Evolutionary conservation across 768 basidiomycete genomes (phyloP).

Genomic region (Mycena sanguinolenta): DNA sequence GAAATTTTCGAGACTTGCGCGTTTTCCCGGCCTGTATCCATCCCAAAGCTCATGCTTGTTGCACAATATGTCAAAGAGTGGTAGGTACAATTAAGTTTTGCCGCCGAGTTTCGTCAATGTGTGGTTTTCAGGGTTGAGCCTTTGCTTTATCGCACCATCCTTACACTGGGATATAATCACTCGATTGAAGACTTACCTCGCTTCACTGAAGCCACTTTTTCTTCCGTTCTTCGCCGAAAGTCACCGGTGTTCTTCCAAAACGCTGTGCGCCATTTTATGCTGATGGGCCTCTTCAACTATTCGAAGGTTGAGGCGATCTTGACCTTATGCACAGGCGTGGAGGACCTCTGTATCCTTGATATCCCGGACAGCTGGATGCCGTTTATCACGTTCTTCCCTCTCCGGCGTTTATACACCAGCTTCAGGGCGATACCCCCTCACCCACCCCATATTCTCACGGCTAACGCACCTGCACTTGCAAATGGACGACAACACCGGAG

Average conservation of each 20-base stretch:
- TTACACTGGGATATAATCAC: neutral
- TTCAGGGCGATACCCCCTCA: neutral
- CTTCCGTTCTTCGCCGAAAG: neutral
- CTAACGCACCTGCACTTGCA: neutral
- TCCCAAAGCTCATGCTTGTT: neutral
- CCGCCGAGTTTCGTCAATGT: neutral
- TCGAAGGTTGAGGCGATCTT: neutral
- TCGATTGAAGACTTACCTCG: neutral
- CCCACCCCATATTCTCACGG: neutral
- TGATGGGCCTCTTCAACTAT: neutral
- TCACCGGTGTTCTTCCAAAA: neutral
- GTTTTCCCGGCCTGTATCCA: neutral
- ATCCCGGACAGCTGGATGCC: neutral
- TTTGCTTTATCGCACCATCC: conserved; percentile 2
- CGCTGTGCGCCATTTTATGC: neutral
- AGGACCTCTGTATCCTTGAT: neutral
- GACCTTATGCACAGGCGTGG: neutral
- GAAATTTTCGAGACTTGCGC: conserved; percentile 3
- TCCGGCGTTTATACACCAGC: neutral
- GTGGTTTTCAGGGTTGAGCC: conserved; percentile 11
- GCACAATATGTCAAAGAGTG: neutral
- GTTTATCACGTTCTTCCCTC: neutral
- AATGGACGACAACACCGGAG: neutral
- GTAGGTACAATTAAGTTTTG: neutral
- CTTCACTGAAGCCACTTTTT: neutral